phyloP scores from a whole-genome alignment of 2,329 filamentous ascomycete species.

The Aureobasidium sp. region DNA sequence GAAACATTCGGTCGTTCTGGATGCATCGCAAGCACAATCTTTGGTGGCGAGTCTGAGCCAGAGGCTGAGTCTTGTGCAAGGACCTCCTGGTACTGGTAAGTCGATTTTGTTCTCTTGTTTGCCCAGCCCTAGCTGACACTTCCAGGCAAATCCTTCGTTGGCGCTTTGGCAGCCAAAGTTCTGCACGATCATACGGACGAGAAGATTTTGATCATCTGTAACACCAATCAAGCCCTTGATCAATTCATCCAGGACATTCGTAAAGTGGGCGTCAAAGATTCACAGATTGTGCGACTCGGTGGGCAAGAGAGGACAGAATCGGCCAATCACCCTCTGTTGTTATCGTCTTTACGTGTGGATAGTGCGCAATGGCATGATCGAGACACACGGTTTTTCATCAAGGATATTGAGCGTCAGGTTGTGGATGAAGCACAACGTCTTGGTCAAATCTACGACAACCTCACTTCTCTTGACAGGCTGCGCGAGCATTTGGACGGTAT shows the following conservation, averaged over 20 bases:
- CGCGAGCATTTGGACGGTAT: background rate
- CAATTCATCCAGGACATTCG: conserved; percentile 53
- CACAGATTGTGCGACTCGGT: background rate
- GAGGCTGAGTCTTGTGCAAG: conserved; percentile 57
- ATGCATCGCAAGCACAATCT: conserved; percentile 44
- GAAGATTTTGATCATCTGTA: conserved; percentile 39
- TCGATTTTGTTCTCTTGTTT: conserved; percentile 31
- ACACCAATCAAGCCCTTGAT: conserved; percentile 49
- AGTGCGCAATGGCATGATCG: background rate
- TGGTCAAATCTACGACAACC: background rate
- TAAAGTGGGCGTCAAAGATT: background rate
- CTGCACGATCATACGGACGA: conserved; percentile 40
- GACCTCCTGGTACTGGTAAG: conserved; percentile 65
- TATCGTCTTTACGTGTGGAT: background rate
- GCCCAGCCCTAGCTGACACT: background rate
- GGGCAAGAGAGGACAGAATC: background rate
- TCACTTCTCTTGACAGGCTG: background rate
- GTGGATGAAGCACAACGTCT: background rate
- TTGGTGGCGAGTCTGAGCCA: conserved; percentile 48
- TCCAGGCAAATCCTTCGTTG: conserved; percentile 33
- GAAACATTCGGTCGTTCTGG: conserved; percentile 40
- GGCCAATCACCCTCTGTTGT: background rate
- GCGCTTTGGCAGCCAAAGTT: conserved; percentile 50
- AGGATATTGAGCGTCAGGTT: background rate
- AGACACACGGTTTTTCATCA: background rate